phyloP scores from a whole-genome alignment of 306 rosid species.

The Malus domestica region ASM211411v1 NC_041794.1:5855001-5855500 shows the following conservation, averaged over 20 bases:
- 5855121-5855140: too few species aligned
- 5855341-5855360: neutral
- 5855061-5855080: too few species aligned
- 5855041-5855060: rapidly evolving
- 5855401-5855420: neutral
- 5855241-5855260: neutral
- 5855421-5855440: neutral
- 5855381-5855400: neutral
- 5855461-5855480: neutral
- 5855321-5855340: neutral
- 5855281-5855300: too few species aligned
- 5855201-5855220: neutral
- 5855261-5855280: neutral
- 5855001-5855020: rapidly evolving
- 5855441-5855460: neutral
- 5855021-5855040: rapidly evolving
- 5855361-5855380: neutral
- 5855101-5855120: too few species aligned
- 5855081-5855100: too few species aligned
- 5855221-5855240: neutral
- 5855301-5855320: neutral
- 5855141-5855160: too few species aligned
- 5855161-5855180: too few species aligned
- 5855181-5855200: too few species aligned
- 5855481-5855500: constrained; percentile 23